These are phyloP conservation scores for Fusarium xyrophilum DNA, from an alignment of 2,329 filamentous ascomycete species.

Conservation along the genomic window DNA sequence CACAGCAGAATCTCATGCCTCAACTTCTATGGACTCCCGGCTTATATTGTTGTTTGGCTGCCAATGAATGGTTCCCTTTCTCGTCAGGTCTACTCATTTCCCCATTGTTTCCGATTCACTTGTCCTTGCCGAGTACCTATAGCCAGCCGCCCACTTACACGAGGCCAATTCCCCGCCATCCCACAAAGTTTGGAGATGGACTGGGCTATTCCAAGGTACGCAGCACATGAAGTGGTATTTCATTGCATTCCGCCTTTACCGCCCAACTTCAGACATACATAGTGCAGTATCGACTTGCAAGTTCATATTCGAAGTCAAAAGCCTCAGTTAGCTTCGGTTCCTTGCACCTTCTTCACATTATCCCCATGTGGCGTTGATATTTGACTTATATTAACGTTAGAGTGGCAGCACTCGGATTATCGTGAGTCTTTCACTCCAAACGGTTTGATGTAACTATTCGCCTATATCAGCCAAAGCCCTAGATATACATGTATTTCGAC, in stretches of 20 bases:
- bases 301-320: neutral
- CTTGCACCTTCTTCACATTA: neutral
- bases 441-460: neutral
- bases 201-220: neutral
- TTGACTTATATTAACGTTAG: rapidly evolving
- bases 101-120: too few species aligned
- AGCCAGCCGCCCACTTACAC: slow-evolving; percentile 4
- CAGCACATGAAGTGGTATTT: neutral
- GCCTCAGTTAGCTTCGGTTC: neutral
- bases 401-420: neutral
- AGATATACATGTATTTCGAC: neutral
- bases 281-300: neutral
- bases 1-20: neutral
- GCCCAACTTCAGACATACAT: neutral
- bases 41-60: neutral
- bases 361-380: neutral
- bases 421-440: neutral
- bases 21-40: neutral
- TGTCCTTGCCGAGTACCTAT: neutral
- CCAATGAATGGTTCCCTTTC: neutral
- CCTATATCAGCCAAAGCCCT: neutral
- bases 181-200: slow-evolving; percentile 14
- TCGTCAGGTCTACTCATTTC: neutral
- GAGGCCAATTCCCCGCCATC: slow-evolving; percentile 24
- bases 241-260: neutral